Base-by-base conservation (phyloP, 768 basidiomycete species). In the Rhodosporidiobolus sp. region DNA sequence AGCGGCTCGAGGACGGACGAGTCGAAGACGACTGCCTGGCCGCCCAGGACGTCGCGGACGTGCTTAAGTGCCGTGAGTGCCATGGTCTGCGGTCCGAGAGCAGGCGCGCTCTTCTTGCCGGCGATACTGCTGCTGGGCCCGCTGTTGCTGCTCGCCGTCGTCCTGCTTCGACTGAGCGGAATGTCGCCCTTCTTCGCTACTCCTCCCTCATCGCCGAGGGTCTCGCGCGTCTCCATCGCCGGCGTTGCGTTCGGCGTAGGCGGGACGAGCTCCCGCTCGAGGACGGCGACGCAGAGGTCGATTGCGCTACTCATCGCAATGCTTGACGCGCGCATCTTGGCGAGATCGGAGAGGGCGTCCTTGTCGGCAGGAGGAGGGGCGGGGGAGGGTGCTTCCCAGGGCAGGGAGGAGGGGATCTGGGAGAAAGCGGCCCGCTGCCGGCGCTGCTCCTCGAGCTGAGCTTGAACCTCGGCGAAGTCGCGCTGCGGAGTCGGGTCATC, bases 11-110 rank as follows among this genome's bases (percentile, higher is more conserved):
- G 49, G 4, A 75, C 70, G 28, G 49, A 58, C 8, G 70, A 16
- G 34, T 70, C 58, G 58, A 76, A 76, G 2, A 20, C 19, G 4
- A 34, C 24, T 6, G 67, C 70, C 24, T 53, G 30, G 4, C 75
- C 75, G 22, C 62, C 65, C 7, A 76, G 62, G 0, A 73, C 71
- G 54, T 76, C 75, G 1, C 75, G 55, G 20, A 76, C 65, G 30
- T 72, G 71, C 62, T 67, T 63, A 9, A 76, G 53, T n/a, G 75
- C 68, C 8, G 71, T 72, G 26, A 76, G 62, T 32, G 75, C 67
- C 65, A 69, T 66, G 7, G 58, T 24, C 45, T 68, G 58, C 30
- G 54, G 45, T 20, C 50, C 69, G 34, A 65, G 35, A 5, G 63
- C 28, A 2, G 63, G 35, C 34, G 61, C 30, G 17, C 2, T 3